Conservation (phyloP, 805 yeast species). For the Saccharomycopsis sp. region DNA sequence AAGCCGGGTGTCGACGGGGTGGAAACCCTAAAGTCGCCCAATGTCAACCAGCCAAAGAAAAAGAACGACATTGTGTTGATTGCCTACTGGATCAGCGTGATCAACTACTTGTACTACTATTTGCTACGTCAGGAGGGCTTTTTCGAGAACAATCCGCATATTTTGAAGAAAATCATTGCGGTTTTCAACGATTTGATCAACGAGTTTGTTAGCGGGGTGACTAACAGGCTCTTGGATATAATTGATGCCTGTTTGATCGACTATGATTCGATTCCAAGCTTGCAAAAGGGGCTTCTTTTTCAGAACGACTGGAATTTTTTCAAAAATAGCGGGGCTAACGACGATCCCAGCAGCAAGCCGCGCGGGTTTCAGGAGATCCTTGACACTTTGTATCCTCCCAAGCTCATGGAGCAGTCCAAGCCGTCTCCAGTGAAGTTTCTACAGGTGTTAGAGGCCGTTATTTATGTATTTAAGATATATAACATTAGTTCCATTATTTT, state of each 20-base stretch:
- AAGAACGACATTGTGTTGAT: slow-evolving; percentile 52
- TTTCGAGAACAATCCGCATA: slow-evolving; percentile 46
- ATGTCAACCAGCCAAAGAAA: slow-evolving; percentile 3
- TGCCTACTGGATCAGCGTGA: slow-evolving; percentile 84
- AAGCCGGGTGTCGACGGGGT: neutral
- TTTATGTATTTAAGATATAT: slow-evolving; percentile 78
- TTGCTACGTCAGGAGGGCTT: slow-evolving; percentile 50
- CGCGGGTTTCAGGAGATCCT: slow-evolving; percentile 57
- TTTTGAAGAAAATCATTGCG: slow-evolving; percentile 53
- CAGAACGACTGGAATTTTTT: slow-evolving; percentile 66
- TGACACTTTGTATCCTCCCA: slow-evolving; percentile 77
- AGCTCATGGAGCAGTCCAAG: slow-evolving; percentile 67
- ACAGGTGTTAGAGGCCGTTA: slow-evolving; percentile 81
- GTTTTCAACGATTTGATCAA: slow-evolving; percentile 54
- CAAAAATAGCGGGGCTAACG: slow-evolving; percentile 27
- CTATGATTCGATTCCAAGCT: slow-evolving; percentile 77
- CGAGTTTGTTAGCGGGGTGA: slow-evolving; percentile 61
- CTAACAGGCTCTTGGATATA: slow-evolving; percentile 48
- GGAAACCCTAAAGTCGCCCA: neutral
- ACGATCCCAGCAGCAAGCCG: slow-evolving; percentile 32
- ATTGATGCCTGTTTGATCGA: slow-evolving; percentile 65
- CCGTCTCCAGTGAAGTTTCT: slow-evolving; percentile 86
- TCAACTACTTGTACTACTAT: slow-evolving; percentile 73
- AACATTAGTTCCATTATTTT: slow-evolving; percentile 72
- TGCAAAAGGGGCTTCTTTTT: slow-evolving; percentile 54